These are phyloP conservation scores for Gyromitra esculenta DNA, from an alignment of 2,329 filamentous ascomycete species.

Conservation along the genomic window DNA sequence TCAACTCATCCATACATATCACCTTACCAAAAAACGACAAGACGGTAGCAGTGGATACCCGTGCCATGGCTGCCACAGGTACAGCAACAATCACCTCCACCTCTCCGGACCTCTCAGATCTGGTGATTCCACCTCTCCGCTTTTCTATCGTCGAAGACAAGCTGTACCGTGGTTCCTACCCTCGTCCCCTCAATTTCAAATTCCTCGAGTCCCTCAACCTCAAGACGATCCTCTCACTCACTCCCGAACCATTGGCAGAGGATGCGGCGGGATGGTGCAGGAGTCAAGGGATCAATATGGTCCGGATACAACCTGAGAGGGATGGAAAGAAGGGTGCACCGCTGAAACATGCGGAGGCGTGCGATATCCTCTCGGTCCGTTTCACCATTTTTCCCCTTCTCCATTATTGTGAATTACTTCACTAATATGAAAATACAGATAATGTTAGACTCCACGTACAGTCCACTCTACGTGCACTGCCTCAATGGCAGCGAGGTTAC, in stretches of 20 bases:
- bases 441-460: constrained; percentile 34
- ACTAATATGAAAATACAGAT: constrained; percentile 30
- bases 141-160: constrained; percentile 52
- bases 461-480: constrained; percentile 53
- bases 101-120: constrained; percentile 33
- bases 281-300: constrained; percentile 41
- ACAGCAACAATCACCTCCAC: constrained; percentile 29
- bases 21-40: neutral
- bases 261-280: constrained; percentile 44
- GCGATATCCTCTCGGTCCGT: constrained; percentile 38
- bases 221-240: constrained; percentile 50
- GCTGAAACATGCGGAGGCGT: constrained; percentile 42
- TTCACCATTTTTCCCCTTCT: neutral
- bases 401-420: neutral
- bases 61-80: constrained; percentile 11
- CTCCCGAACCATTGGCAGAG: constrained; percentile 45
- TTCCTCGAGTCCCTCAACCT: constrained; percentile 54
- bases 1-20: neutral
- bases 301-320: constrained; percentile 48
- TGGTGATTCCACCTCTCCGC: constrained; percentile 51
- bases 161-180: constrained; percentile 52
- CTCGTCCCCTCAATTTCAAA: constrained; percentile 51
- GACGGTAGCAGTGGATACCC: constrained; percentile 8
- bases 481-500: constrained; percentile 53
- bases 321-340: constrained; percentile 52